Percentiles rank a stretch among this genome's conserved stretches.
These are phyloP conservation scores for Nepenthes alata DNA, from an alignment of 179 eudicot species.

Conservation along the genomic window DNA sequence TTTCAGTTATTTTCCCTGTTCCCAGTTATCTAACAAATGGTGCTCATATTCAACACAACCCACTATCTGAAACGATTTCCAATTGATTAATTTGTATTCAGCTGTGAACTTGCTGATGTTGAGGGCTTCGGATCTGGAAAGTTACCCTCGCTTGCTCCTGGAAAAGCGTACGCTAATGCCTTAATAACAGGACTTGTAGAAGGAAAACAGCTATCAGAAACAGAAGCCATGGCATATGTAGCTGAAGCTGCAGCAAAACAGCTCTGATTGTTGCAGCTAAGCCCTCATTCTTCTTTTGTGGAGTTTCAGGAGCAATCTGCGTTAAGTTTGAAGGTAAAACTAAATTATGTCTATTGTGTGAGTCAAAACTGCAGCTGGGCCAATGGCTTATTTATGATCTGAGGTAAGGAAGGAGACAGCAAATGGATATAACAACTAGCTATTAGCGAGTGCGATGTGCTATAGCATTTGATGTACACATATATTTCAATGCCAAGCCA, in stretches of 20 bases:
- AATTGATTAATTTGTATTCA: slow-evolving; percentile 11
- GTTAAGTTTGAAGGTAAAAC: too few species aligned
- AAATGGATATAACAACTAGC: too few species aligned
- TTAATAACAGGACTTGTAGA: slow-evolving; percentile 61
- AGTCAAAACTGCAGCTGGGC: too few species aligned
- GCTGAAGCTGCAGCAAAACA: slow-evolving; percentile 56
- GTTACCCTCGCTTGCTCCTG: slow-evolving; percentile 39
- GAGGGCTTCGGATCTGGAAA: slow-evolving; percentile 55
- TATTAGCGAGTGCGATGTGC: too few species aligned
- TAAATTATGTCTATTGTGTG: too few species aligned
- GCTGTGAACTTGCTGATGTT: slow-evolving; percentile 53
- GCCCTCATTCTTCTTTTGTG: neutral
- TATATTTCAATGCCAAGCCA: too few species aligned
- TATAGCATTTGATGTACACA: too few species aligned
- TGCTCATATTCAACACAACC: neutral
- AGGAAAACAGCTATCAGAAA: slow-evolving; percentile 55
- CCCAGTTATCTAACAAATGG: neutral
- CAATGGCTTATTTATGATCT: too few species aligned
- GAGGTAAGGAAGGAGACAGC: too few species aligned
- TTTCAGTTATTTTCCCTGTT: neutral
- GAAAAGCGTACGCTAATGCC: slow-evolving; percentile 45
- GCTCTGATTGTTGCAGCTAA: slow-evolving; percentile 20
- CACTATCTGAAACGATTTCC: neutral
- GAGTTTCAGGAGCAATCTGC: too few species aligned
- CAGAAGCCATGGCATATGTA: slow-evolving; percentile 60